Evolutionary conservation across 2,329 filamentous ascomycete genomes (phyloP), one percentile per base, ranked within the genome.

Genomic region (Metarhizium brunneum): DNA sequence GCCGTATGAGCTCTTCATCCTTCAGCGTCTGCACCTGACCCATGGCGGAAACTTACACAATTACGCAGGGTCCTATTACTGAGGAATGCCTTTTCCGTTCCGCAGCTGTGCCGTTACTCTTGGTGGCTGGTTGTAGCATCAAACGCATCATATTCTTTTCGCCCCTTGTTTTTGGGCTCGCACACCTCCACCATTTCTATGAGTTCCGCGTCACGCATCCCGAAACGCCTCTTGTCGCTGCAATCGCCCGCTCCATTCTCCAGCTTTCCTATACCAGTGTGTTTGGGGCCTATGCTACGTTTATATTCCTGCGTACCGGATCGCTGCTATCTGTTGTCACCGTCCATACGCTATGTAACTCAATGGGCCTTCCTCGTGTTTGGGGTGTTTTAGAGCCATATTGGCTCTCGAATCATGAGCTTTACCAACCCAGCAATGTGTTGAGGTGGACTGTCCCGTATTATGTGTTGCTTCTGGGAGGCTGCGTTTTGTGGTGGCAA

Each of bases 71-170:
- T 40, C 92, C 94, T 0, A 75, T 94, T 54, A 96, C 91, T 11
- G 94, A 99, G 74, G 94, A 99, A 72, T 76, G 95, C 58, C 87
- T 96, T 64, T 99, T 96, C 77, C 88, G 94, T 66, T 90, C 90
- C 3, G 84, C 91, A 61, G 85, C 92, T 53, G 80, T 96, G 43
- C 88, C 92, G 2, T 78, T 96, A 11, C 86, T 96, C 66, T 74
- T 96, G 35, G 76, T 91, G 52, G 85, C 90, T 20, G 80, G 79
- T 48, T 75, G 83, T 52, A 77, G 79, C 47, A 65, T 77, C 32
- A 60, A 65, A 2, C 74, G 75, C 45, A 90, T 89, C 60, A 82
- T 95, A 65, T 90, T 95, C 72, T 74, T 90, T 11, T 89, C 90
- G 1, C 92, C 92, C 6, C 75, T 96, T 11, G 86, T 96, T 69